These are phyloP conservation scores for Vinca minor DNA, from an alignment of 257 asterid species.

Conservation along the genomic window DNA sequence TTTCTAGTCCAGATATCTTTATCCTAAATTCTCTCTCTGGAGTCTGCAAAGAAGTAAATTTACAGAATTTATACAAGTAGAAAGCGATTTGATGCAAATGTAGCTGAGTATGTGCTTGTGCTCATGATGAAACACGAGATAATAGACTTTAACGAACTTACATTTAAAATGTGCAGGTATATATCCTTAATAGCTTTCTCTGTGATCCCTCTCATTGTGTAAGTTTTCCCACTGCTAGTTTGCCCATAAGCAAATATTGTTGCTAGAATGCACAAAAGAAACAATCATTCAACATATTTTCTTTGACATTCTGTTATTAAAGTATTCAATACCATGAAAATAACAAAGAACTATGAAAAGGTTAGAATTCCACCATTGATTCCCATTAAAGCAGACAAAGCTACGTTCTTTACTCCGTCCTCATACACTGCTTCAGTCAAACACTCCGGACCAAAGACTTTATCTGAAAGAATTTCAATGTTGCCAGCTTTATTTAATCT, in stretches of 20 bases:
- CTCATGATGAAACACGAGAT: neutral
- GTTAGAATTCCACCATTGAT: conserved; percentile 60
- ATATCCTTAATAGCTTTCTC: conserved; percentile 92
- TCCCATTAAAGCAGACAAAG: conserved; percentile 91
- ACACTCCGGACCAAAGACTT: conserved; percentile 72
- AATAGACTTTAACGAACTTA: conserved; percentile 29
- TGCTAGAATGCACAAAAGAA: conserved; percentile 44
- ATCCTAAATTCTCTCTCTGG: conserved; percentile 86
- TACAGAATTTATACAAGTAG: conserved; percentile 1
- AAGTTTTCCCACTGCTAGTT: conserved; percentile 96
- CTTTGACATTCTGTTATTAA: neutral
- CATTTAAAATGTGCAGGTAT: conserved; percentile 73
- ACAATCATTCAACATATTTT: conserved; percentile 1
- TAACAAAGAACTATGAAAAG: neutral
- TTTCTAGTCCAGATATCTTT: conserved; percentile 82
- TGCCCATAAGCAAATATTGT: conserved; percentile 97
- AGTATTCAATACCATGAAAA: neutral
- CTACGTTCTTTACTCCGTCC: conserved; percentile 88
- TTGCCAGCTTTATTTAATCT: neutral
- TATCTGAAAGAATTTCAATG: conserved; percentile 39
- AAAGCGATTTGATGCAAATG: conserved; percentile 4
- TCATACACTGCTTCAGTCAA: conserved; percentile 71
- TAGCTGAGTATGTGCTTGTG: neutral
- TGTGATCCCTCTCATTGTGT: conserved; percentile 84
- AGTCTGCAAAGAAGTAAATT: conserved; percentile 38